Evolutionary conservation across 2,329 filamentous ascomycete species (phyloP).

Genomic region (Cryphonectria carpinicola): DNA sequence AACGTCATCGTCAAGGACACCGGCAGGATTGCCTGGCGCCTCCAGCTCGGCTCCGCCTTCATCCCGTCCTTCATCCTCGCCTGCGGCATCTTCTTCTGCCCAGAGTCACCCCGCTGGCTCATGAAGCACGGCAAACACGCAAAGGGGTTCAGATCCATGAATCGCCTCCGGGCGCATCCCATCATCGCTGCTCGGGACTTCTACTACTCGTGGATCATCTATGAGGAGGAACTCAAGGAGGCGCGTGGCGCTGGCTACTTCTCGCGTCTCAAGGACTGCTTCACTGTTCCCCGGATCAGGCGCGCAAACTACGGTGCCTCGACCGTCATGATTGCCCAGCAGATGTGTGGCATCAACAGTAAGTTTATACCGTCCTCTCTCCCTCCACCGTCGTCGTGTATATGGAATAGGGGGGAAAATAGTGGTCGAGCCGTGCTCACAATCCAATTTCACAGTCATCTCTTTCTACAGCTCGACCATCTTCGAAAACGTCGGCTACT

Average conservation of each 20-base stretch:
- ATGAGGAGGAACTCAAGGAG: constrained; percentile 54
- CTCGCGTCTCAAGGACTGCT: constrained; percentile 66
- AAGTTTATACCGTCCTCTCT: background rate
- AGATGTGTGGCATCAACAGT: constrained; percentile 61
- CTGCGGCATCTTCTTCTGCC: constrained; percentile 66
- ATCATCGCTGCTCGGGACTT: constrained; percentile 65
- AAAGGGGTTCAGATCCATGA: constrained; percentile 62
- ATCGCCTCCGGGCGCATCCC: constrained; percentile 55
- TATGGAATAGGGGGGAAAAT: too few relatives aligned
- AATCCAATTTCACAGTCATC: constrained; percentile 49
- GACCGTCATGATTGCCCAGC: constrained; percentile 79
- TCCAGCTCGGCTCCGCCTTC: constrained; percentile 67
- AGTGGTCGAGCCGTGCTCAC: background rate
- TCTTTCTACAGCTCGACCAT: constrained; percentile 74
- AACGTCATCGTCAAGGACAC: constrained; percentile 61
- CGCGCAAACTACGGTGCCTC: constrained; percentile 77
- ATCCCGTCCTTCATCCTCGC: constrained; percentile 62
- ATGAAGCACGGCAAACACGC: constrained; percentile 68
- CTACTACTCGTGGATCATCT: constrained; percentile 65
- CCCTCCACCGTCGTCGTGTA: background rate
- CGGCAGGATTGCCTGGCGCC: constrained; percentile 60
- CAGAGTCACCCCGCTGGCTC: constrained; percentile 67
- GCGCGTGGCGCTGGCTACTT: constrained; percentile 56
- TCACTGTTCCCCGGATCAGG: constrained; percentile 70
- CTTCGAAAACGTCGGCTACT: constrained; percentile 61